Conservation (phyloP, 2,329 filamentous ascomycete genomes). For the Epichloe glyceriae region DNA sequence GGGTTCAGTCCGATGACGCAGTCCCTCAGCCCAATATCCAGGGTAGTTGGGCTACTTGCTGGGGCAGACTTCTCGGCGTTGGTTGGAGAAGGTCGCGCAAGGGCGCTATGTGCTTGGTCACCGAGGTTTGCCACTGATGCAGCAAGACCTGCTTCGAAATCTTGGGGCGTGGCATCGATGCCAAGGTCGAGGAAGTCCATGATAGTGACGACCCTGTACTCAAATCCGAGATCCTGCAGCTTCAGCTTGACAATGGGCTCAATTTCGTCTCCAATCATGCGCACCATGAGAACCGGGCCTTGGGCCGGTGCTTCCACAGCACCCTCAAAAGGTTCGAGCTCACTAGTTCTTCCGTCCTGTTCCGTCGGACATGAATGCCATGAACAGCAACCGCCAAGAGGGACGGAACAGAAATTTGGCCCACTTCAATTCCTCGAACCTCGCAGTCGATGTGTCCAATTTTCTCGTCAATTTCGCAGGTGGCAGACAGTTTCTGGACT, state of each 20-base stretch:
- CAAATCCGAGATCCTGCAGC: constrained; percentile 68
- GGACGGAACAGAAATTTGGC: constrained; percentile 74
- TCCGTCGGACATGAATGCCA: constrained; percentile 47
- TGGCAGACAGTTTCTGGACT: constrained; percentile 49
- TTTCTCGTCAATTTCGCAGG: constrained; percentile 51
- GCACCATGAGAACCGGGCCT: constrained; percentile 59
- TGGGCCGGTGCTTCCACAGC: constrained; percentile 14
- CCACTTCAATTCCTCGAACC: constrained; percentile 53
- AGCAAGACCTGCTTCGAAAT: constrained; percentile 62
- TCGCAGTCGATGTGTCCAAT: constrained; percentile 51
- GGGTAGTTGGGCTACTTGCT: constrained; percentile 43
- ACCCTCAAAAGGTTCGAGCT: constrained; percentile 30
- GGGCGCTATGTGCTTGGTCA: constrained; percentile 43
- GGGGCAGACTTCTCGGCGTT: constrained; percentile 13
- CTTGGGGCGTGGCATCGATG: constrained; percentile 54
- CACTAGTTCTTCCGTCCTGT: constrained; percentile 58
- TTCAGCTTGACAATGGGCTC: constrained; percentile 85
- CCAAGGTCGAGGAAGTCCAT: constrained; percentile 65
- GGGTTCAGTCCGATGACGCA: constrained; percentile 80
- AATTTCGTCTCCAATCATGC: constrained; percentile 87
- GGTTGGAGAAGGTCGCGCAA: constrained; percentile 17
- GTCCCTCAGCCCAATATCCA: constrained; percentile 68
- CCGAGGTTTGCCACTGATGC: constrained; percentile 69
- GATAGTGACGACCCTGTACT: constrained; percentile 76
- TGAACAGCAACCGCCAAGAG: constrained; percentile 68